Evolutionary conservation across 2,329 filamentous ascomycete species (phyloP).

Genomic region (Diatrype stigma): DNA sequence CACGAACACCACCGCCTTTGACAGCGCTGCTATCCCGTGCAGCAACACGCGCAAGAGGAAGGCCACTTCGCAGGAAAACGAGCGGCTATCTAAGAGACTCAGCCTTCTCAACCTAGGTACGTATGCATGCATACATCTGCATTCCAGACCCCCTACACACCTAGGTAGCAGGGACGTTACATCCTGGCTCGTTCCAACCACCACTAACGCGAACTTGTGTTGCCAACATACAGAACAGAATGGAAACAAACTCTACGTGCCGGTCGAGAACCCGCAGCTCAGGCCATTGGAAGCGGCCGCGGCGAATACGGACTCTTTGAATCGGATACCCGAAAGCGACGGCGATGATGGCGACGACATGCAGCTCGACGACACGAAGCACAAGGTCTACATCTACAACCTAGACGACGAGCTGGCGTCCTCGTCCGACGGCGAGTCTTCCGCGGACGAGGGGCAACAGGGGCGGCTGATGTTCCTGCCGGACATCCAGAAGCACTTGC

Average conservation of each 20-base stretch:
- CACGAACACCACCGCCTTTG: conserved; percentile 3
- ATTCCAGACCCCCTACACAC: too few relatives aligned
- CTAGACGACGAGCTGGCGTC: conserved; percentile 85
- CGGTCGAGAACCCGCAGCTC: conserved; percentile 48
- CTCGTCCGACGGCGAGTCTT: conserved; percentile 49
- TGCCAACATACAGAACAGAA: conserved; percentile 60
- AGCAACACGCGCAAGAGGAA: conserved; percentile 56
- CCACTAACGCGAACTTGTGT: conserved; percentile 21
- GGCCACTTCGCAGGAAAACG: conserved; percentile 55
- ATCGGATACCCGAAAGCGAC: conserved; percentile 9
- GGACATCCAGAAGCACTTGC: conserved; percentile 79
- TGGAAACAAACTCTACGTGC: conserved; percentile 62
- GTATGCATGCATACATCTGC: conserved; percentile 25
- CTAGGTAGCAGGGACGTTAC: too few relatives aligned
- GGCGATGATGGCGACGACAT: conserved; percentile 56
- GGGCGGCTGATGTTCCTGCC: conserved; percentile 73
- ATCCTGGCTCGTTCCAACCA: too few relatives aligned
- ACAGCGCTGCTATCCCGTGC: background rate
- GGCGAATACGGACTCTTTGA: too few relatives aligned
- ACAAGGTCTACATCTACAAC: conserved; percentile 88
- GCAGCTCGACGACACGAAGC: conserved; percentile 80
- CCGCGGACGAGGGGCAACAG: conserved; percentile 39
- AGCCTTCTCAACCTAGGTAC: conserved; percentile 78
- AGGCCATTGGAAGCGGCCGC: conserved; percentile 14
- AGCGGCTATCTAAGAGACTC: conserved; percentile 80